Base-by-base conservation (phyloP, 2,329 filamentous ascomycete genomes). In the Fusarium devonianum region DNA sequence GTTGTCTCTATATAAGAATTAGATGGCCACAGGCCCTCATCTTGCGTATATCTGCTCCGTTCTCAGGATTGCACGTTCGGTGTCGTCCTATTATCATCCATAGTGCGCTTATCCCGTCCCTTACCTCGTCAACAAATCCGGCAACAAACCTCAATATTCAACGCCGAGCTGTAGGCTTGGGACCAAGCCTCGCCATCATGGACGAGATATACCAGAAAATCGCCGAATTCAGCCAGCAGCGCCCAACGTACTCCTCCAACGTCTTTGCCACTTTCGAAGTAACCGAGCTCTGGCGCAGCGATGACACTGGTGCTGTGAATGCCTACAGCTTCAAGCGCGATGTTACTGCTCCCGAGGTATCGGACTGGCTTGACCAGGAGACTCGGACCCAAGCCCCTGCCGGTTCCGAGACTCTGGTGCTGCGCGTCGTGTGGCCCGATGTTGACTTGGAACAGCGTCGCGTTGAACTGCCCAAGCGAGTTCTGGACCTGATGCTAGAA, bases 151-250 rank as follows among this genome's bases (percentile, higher is more conserved):
- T 33, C 19, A 12, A 9, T n/a, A 23, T 34, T 11, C 23, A 10
- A 29, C 33, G 14, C 29, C 33, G 14, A 38, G 30, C 18, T 29
- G n/a, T 14, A 23, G 46, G 18, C 22, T 19, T 19, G 19, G 23
- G 43, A 26, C 16, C 18, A 7, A 17, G 16, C 18, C 4, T 26
- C 29, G 25, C 19, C 26, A 43, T 45, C 16, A 70, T 70, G 68
- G 68, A 70, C 18, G 67, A 69, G 19, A 66, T 70, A 43, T 70
- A 68, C 38, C 49, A 63, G 6, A 69, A 68, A 34, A 63, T 70
- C 33, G 54, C 61, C 34, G 51, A 50, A 9, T 59, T 67, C 39
- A 65, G 63, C 26, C 42, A 63, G 2, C 60, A 61, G 37, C 50
- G 49, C 4, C 53, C 56, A 13, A 46, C 44, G n/a, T 29, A 40